Evolutionary conservation across 2,329 filamentous ascomycete species (phyloP).

Genomic region (Colletotrichum simmondsii): DNA sequence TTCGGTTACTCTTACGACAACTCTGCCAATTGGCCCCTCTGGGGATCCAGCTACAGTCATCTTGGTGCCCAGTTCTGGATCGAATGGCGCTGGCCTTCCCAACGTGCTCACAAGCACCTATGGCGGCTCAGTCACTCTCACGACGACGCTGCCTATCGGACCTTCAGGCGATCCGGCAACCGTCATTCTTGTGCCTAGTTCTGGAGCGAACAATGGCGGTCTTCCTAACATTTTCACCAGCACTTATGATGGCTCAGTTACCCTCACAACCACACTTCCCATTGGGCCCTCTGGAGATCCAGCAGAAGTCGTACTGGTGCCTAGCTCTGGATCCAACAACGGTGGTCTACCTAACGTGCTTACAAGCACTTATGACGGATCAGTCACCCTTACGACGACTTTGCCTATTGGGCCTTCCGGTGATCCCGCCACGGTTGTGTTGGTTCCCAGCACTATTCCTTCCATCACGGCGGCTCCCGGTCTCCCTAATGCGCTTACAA

Average conservation of each 20-base stretch:
- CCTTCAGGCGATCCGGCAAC: neutral
- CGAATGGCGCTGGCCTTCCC: neutral
- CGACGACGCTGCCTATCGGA: neutral
- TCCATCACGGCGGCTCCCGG: neutral
- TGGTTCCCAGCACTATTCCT: neutral
- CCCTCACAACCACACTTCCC: too few species aligned
- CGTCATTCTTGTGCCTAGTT: neutral
- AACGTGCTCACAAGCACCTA: neutral
- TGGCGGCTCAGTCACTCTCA: neutral
- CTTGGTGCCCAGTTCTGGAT: neutral
- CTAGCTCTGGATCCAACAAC: neutral
- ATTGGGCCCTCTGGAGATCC: neutral
- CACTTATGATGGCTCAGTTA: too few species aligned
- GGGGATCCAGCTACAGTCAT: neutral
- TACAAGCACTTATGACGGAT: conserved; percentile 14
- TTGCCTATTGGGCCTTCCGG: neutral
- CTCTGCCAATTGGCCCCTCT: neutral
- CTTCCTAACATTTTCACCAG: neutral
- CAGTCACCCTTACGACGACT: neutral
- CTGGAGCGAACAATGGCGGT: neutral
- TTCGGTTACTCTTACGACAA: neutral
- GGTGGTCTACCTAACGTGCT: neutral
- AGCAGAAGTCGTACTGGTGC: neutral
- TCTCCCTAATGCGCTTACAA: neutral
- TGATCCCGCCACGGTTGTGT: neutral